Evolutionary conservation across 805 yeast genomes (phyloP).

Genomic region (Starmerella etchellsii): DNA sequence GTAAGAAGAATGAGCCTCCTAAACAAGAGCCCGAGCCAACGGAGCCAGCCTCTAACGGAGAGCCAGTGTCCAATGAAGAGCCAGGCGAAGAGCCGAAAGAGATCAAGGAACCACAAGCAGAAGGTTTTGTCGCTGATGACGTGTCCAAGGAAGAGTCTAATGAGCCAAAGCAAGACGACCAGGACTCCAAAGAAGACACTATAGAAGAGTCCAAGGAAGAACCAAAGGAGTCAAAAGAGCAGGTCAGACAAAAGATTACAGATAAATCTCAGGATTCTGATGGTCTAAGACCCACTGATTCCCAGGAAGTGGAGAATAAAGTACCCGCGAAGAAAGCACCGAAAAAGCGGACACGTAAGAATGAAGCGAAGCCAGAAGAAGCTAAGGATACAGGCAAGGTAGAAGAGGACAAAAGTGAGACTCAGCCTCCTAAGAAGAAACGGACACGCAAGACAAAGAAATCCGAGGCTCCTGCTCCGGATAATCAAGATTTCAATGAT

Average conservation of each 20-base stretch:
- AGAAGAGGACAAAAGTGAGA: too few relatives aligned
- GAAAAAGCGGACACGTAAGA: too few relatives aligned
- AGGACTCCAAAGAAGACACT: too few relatives aligned
- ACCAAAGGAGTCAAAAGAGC: too few relatives aligned
- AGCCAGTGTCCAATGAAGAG: background rate
- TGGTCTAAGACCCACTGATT: too few relatives aligned
- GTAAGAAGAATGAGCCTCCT: background rate
- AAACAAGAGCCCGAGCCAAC: background rate
- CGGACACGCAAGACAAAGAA: slow-evolving; percentile 1
- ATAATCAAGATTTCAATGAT: background rate
- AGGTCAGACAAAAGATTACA: too few relatives aligned
- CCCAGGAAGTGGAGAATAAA: too few relatives aligned
- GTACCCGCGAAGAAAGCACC: too few relatives aligned
- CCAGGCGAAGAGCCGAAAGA: background rate
- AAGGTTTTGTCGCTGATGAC: background rate
- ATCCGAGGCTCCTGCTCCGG: background rate
- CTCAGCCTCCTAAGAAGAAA: background rate
- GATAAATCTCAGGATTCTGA: too few relatives aligned
- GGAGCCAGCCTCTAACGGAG: background rate
- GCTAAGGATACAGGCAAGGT: too few relatives aligned
- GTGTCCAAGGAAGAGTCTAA: background rate
- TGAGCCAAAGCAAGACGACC: background rate
- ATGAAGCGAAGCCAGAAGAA: background rate
- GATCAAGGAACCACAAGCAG: background rate
- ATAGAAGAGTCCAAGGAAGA: too few relatives aligned